These are phyloP conservation scores for Pyrenophora tritici-repentis DNA, from an alignment of 2,329 filamentous ascomycete genomes.

Conservation along the genomic window DNA sequence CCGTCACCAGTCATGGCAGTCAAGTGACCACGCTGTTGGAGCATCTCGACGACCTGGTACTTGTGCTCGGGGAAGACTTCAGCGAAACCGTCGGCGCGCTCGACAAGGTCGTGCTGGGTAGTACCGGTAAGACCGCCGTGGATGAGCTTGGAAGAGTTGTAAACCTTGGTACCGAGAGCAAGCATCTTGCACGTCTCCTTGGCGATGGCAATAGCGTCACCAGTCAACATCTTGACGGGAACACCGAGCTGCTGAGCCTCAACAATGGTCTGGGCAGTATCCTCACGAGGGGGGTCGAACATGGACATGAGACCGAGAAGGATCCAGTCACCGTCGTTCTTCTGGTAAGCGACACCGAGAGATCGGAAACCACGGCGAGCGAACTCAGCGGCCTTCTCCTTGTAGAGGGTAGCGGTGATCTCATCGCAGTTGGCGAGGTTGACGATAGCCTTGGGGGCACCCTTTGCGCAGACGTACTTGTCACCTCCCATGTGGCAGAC, in stretches of 20 bases:
- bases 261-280: constrained; percentile 77
- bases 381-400: constrained; percentile 74
- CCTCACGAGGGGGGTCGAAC: constrained; percentile 79
- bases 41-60: constrained; percentile 76
- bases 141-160: constrained; percentile 78
- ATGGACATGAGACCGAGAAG: constrained; percentile 78
- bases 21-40: constrained; percentile 73
- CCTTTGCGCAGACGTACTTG: constrained; percentile 75
- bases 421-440: constrained; percentile 70
- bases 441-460: constrained; percentile 76
- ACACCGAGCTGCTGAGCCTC: constrained; percentile 78
- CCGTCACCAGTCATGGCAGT: constrained; percentile 77
- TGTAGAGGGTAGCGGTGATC: constrained; percentile 69
- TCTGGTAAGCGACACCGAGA: constrained; percentile 77
- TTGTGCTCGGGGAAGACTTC: constrained; percentile 78
- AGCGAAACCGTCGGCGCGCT: constrained; percentile 74
- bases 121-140: constrained; percentile 75
- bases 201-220: constrained; percentile 78
- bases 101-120: constrained; percentile 75
- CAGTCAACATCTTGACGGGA: constrained; percentile 80
- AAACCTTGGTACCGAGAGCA: constrained; percentile 78
- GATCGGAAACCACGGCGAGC: constrained; percentile 80
- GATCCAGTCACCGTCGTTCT: constrained; percentile 74
- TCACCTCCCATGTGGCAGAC: constrained; percentile 71
- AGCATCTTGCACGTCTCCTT: constrained; percentile 85